Conservation (phyloP, 2,329 filamentous ascomycete species). For the Aspergillus uvarum region DNA sequence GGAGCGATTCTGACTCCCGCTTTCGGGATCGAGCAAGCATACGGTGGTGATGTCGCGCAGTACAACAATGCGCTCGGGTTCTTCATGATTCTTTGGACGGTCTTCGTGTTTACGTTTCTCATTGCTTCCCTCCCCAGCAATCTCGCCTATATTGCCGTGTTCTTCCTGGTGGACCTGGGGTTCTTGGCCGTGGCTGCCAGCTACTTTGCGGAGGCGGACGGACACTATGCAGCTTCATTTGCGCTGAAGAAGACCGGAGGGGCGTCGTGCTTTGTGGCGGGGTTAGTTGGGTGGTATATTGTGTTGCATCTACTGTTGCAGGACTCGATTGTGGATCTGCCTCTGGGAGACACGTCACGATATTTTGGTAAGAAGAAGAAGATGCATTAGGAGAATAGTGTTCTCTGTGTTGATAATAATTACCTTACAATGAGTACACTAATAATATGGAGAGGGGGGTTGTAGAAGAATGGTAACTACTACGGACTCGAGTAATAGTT, state of each 20-base stretch:
- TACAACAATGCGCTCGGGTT: conserved; percentile 54
- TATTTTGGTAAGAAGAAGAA: conserved; percentile 38
- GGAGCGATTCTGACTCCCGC: conserved; percentile 50
- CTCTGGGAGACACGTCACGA: conserved; percentile 45
- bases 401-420: too few species aligned
- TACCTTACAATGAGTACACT: too few species aligned
- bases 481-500: background rate
- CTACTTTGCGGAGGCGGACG: conserved; percentile 50
- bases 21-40: conserved; percentile 48
- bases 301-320: conserved; percentile 46
- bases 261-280: conserved; percentile 49
- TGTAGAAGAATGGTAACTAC: too few species aligned
- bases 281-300: conserved; percentile 50
- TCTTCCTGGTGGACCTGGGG: conserved; percentile 48
- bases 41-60: conserved; percentile 43
- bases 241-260: conserved; percentile 48
- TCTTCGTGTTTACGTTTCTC: conserved; percentile 49
- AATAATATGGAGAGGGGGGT: too few species aligned
- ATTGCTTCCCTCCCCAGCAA: conserved; percentile 48
- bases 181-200: conserved; percentile 47
- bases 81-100: conserved; percentile 51
- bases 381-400: background rate
- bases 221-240: conserved; percentile 31
- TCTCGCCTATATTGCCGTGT: conserved; percentile 51
- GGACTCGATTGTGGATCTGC: conserved; percentile 40